Base-by-base conservation (phyloP, 2,329 filamentous ascomycete species). In the Dendrostoma leiphaemia region DNA sequence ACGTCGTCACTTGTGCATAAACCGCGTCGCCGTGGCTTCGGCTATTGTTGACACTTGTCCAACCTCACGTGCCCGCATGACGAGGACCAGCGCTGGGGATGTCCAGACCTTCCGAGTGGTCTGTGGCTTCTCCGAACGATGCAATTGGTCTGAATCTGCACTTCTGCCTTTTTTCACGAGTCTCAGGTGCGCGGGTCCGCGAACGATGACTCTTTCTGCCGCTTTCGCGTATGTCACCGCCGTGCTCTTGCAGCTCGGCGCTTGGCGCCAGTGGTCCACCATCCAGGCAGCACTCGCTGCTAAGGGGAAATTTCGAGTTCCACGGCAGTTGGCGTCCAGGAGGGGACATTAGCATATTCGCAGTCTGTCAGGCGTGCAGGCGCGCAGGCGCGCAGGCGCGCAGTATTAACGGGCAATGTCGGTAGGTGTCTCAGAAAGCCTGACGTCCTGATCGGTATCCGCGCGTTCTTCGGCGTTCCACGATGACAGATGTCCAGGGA, bases 191-290 rank as follows among this genome's bases (percentile, higher is more conserved):
- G 38, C 17, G 23, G 7, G 13, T 5, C 28, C 28, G 23, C n/a
- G 34, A 4, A 26, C 10, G 28, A 47, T 56, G 53, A 56, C 53
- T 52, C 53, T 26, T 44, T 23, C n/a, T 24, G 48, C 35, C 43
- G 53, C 21, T 12, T 41, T 35, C 7, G 43, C 23, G 29, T 13
- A 34, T 51, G 41, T 17, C 29, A 23, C 13, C 9, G 21, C 24
- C 12, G 46, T 31, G 24, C 38, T 26, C 6, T 28, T 34, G 19
- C 13, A 17, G 41, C 19, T 17, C 35, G 1, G 6, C 35, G 17
- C 9, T 17, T 38, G 35, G 35, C 10, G 35, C n/a, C 19, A 31
- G 26, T 31, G 41, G 26, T 15, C 46, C 32, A 41, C 37, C 19
- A 4, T 31, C 38, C 34, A 52, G 43, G 34, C 44, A 46, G 23